phyloP scores from a whole-genome alignment of 208 protist genomes.

The Acanthamoeba castellanii region DNA sequence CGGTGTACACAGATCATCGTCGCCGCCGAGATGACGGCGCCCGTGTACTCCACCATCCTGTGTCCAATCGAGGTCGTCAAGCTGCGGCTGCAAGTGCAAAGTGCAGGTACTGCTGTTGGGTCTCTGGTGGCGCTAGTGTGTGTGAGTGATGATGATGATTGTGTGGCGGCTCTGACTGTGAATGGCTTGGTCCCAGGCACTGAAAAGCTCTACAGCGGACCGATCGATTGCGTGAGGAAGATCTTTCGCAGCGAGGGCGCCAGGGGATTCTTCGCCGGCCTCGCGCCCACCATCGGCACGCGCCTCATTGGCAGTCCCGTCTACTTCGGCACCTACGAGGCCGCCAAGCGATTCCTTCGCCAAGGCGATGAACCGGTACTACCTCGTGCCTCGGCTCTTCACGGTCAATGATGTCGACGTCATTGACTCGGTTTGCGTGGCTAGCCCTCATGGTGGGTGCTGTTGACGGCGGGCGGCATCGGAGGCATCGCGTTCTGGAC shows the following conservation, averaged over 20 bases:
- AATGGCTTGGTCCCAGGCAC: neutral
- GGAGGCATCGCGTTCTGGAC: constrained; percentile 46
- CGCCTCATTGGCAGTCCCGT: constrained; percentile 71
- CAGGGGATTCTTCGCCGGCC: constrained; percentile 73
- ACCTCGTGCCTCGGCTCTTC: neutral
- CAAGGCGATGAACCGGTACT: neutral
- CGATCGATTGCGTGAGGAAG: constrained; percentile 81
- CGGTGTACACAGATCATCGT: constrained; percentile 4
- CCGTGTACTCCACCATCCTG: constrained; percentile 31
- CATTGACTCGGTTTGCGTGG: neutral
- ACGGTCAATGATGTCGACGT: neutral
- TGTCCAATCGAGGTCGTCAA: constrained; percentile 35
- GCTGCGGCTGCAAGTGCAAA: constrained; percentile 26
- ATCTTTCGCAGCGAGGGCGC: constrained; percentile 55
- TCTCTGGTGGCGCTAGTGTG: neutral
- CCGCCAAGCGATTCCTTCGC: neutral
- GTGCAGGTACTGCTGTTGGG: neutral
- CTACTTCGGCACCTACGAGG: constrained; percentile 64
- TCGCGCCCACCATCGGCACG: constrained; percentile 75
- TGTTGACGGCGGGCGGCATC: constrained; percentile 15
- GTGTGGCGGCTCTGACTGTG: neutral
- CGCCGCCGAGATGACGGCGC: constrained; percentile 16
- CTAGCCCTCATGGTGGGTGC: neutral
- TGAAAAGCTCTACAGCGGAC: constrained; percentile 75
- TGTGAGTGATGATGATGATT: neutral